Percentiles rank a stretch among this genome's conserved stretches.
Evolutionary conservation across 176 grass and related monocot genomes (phyloP).

Genomic region (Aegilops speltoides): DNA sequence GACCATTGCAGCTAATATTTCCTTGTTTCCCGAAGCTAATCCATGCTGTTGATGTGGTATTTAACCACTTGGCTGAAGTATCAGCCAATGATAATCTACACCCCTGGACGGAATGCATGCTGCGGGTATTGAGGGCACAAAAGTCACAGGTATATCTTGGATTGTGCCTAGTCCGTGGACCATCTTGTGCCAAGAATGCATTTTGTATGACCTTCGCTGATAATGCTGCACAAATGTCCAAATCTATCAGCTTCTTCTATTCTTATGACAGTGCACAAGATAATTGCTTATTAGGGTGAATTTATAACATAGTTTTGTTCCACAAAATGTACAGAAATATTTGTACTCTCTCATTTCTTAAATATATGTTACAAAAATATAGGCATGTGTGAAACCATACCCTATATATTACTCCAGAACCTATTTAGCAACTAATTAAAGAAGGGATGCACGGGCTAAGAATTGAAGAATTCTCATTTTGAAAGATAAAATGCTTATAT

Average conservation of each 20-base stretch:
- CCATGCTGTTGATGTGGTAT: constrained; percentile 46
- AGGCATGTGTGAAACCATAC: background rate
- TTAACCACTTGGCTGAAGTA: constrained; percentile 67
- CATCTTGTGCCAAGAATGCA: constrained; percentile 67
- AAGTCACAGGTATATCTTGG: constrained; percentile 56
- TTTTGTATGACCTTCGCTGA: constrained; percentile 85
- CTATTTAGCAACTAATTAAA: constrained; percentile 7
- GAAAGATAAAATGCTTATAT: background rate
- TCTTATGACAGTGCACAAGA: constrained; percentile 19
- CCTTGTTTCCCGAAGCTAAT: constrained; percentile 50
- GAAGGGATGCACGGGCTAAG: background rate
- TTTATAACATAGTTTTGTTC: constrained; percentile 5
- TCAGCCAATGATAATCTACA: constrained; percentile 64
- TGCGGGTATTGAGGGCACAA: constrained; percentile 58
- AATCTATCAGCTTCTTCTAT: constrained; percentile 58
- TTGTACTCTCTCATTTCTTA: background rate
- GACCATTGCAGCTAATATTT: constrained; percentile 76
- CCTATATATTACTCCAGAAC: background rate
- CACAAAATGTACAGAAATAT: background rate
- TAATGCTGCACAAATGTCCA: constrained; percentile 89
- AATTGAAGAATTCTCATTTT: background rate
- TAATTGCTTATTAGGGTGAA: constrained; percentile 20
- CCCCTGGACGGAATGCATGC: constrained; percentile 46
- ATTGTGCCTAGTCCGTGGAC: constrained; percentile 53
- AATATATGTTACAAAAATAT: background rate